Evolutionary conservation across 192 early-diverging fungal genomes (phyloP).

Genomic region (Coemansia sp.): DNA sequence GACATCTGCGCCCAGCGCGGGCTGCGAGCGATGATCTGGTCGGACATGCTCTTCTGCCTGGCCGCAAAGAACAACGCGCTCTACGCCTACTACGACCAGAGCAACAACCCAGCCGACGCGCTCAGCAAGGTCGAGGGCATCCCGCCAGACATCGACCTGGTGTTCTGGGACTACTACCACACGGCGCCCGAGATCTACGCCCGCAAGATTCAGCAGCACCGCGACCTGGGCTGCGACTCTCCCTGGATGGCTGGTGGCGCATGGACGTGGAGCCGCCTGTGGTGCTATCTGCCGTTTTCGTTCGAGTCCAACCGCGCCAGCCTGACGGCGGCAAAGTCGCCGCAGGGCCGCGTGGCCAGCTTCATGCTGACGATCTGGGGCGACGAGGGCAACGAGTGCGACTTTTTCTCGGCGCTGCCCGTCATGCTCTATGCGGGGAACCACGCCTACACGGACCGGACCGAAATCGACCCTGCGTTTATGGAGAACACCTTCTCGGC

Average conservation of each 20-base stretch:
- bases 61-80: slow-evolving; percentile 84
- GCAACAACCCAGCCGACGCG: slow-evolving; percentile 62
- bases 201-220: slow-evolving; percentile 80
- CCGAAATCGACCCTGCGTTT: slow-evolving; percentile 62
- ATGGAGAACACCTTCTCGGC: slow-evolving; percentile 71
- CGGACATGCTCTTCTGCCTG: slow-evolving; percentile 71
- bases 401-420: slow-evolving; percentile 80
- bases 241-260: slow-evolving; percentile 84
- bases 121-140: slow-evolving; percentile 55
- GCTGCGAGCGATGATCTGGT: slow-evolving; percentile 84
- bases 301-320: slow-evolving; percentile 78
- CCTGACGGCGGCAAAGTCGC: slow-evolving; percentile 67
- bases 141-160: slow-evolving; percentile 68
- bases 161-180: slow-evolving; percentile 93
- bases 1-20: slow-evolving; percentile 66
- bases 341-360: slow-evolving; percentile 62
- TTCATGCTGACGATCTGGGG: slow-evolving; percentile 89
- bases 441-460: slow-evolving; percentile 68
- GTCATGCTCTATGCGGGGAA: slow-evolving; percentile 77
- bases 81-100: slow-evolving; percentile 79
- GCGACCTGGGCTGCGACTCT: slow-evolving; percentile 72
- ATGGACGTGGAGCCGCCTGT: slow-evolving; percentile 89
- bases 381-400: slow-evolving; percentile 92
- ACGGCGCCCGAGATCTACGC: slow-evolving; percentile 69
- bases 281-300: slow-evolving; percentile 80